These are phyloP conservation scores for Avena insularis DNA, from an alignment of 176 grass and related monocot genomes.

Conservation along the genomic window DNA sequence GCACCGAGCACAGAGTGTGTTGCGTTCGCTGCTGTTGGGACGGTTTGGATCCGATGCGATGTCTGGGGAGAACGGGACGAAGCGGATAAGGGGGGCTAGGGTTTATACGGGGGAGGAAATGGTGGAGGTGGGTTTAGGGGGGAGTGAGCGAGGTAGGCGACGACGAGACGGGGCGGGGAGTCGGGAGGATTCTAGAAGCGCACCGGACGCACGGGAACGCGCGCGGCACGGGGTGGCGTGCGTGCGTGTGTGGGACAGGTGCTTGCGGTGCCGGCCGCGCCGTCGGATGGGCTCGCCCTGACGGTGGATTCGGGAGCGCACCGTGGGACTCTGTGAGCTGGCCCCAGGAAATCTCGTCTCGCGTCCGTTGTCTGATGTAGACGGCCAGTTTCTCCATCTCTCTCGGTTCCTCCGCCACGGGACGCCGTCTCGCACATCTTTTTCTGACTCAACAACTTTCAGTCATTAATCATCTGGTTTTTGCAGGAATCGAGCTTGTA, in stretches of 20 bases:
- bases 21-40: background rate
- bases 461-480: no score
- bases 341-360: background rate
- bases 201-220: constrained; percentile 34
- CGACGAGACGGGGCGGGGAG: constrained; percentile 20
- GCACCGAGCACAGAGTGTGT: background rate
- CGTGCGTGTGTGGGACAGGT: background rate
- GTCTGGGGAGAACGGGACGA: constrained; percentile 27
- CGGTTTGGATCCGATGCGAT: constrained; percentile 22
- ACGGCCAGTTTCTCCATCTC: background rate
- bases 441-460: no score
- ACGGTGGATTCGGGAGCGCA: constrained; percentile 19
- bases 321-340: background rate
- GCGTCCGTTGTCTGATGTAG: background rate
- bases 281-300: constrained; percentile 28
- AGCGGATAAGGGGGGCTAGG: constrained; percentile 53
- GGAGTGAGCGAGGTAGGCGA: constrained; percentile 13
- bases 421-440: background rate
- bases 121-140: constrained; percentile 39
- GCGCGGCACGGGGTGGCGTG: constrained; percentile 16
- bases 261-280: constrained; percentile 4
- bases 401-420: constrained; percentile 16
- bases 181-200: constrained; percentile 51
- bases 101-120: constrained; percentile 51
- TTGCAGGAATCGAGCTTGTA: no score